Evolutionary conservation across 1,139 yeast species (phyloP).

Genomic region (Sugiyamaella castrensis): DNA sequence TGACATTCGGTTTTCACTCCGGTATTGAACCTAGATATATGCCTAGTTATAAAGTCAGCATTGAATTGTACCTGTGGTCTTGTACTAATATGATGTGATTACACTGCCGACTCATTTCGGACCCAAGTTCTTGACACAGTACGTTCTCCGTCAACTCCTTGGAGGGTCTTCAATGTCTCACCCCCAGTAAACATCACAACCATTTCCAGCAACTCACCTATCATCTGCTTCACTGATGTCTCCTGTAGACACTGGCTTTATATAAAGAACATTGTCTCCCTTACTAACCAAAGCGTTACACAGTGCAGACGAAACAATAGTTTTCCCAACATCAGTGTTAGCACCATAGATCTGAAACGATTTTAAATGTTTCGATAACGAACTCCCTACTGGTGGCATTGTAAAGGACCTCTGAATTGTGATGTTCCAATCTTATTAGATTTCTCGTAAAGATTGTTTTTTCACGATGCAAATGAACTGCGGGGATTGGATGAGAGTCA

Average conservation of each 20-base stretch:
- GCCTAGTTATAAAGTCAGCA: slow-evolving; percentile 6
- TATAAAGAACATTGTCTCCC: slow-evolving; percentile 19
- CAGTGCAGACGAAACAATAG: slow-evolving; percentile 28
- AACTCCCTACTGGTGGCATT: slow-evolving; percentile 16
- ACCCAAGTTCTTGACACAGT: no score
- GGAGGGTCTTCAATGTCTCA: no score
- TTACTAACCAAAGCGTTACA: slow-evolving; percentile 18
- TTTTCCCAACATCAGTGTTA: slow-evolving; percentile 34
- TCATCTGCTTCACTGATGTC: slow-evolving; percentile 27
- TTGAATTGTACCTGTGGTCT: slow-evolving; percentile 3
- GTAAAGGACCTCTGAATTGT: neutral
- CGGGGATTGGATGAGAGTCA: no score
- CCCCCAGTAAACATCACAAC: no score
- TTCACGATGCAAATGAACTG: no score
- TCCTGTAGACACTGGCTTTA: slow-evolving; percentile 34
- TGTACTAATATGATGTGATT: no score
- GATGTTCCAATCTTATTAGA: no score
- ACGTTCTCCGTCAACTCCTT: no score
- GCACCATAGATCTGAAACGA: slow-evolving; percentile 44
- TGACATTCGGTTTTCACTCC: slow-evolving; percentile 20
- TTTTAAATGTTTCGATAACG: slow-evolving; percentile 15
- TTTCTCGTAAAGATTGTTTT: no score
- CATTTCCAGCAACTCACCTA: slow-evolving; percentile 4
- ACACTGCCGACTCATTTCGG: no score
- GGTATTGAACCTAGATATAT: slow-evolving; percentile 12